Evolutionary conservation across 2,329 filamentous ascomycete species (phyloP).

Genomic region (Coleophoma crateriformis): DNA sequence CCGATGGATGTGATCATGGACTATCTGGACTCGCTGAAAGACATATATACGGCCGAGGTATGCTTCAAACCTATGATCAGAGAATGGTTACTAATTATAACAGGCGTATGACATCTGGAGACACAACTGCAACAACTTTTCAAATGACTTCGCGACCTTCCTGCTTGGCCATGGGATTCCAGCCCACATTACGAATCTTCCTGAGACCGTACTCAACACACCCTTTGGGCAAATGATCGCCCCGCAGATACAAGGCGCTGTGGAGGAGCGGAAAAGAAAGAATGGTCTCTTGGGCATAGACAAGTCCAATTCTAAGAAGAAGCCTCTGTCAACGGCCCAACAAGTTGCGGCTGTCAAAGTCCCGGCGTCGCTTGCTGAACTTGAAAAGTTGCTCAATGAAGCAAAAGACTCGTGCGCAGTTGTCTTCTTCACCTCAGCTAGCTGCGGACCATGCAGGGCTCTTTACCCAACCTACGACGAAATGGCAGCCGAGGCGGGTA

Average conservation of each 20-base stretch:
- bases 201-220: constrained; percentile 77
- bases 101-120: constrained; percentile 82
- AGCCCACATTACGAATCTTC: constrained; percentile 77
- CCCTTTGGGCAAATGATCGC: constrained; percentile 85
- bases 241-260: constrained; percentile 60
- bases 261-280: constrained; percentile 54
- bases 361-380: constrained; percentile 50
- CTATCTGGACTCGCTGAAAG: constrained; percentile 77
- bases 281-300: constrained; percentile 31
- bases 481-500: constrained; percentile 66
- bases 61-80: background rate
- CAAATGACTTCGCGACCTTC: constrained; percentile 87
- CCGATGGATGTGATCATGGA: constrained; percentile 79
- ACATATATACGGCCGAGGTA: constrained; percentile 77
- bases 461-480: constrained; percentile 79
- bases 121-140: constrained; percentile 98
- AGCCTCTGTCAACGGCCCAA: constrained; percentile 10
- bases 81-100: background rate
- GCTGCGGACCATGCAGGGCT: constrained; percentile 77
- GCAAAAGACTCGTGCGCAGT: constrained; percentile 67
- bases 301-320: constrained; percentile 8
- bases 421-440: constrained; percentile 89
- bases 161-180: constrained; percentile 85
- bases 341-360: constrained; percentile 49
- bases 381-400: constrained; percentile 53